Conservation (phyloP, 805 yeast species). For the Yamadazyma olivae region DNA sequence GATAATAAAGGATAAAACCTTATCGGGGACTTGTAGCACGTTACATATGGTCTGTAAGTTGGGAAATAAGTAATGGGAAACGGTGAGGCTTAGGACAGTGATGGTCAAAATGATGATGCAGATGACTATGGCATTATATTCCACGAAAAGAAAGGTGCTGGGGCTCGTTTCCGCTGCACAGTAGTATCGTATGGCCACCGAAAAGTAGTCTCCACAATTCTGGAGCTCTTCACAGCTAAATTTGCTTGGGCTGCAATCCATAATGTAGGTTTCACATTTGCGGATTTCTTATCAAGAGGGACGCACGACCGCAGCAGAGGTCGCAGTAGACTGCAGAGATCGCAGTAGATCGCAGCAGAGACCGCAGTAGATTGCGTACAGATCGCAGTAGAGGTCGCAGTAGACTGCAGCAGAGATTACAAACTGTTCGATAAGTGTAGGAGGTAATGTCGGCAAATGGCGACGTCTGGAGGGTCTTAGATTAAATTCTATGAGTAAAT, state of each 20-base stretch:
- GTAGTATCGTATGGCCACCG: slow-evolving; percentile 25
- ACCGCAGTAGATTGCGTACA: no score
- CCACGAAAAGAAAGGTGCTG: not conserved
- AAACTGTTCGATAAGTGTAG: no score
- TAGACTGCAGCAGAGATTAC: no score
- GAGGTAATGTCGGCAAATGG: no score
- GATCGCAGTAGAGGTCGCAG: no score
- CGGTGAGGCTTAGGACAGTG: slow-evolving; percentile 27
- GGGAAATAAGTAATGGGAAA: slow-evolving; percentile 31
- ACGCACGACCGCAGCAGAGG: no score
- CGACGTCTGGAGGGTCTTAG: no score
- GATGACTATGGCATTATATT: slow-evolving; percentile 10
- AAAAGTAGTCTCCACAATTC: slow-evolving; percentile 16
- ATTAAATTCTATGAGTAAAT: no score
- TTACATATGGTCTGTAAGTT: slow-evolving; percentile 27
- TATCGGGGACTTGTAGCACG: slow-evolving; percentile 20
- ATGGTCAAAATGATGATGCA: slow-evolving; percentile 16
- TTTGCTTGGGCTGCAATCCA: slow-evolving; percentile 1
- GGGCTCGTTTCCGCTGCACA: slow-evolving; percentile 14
- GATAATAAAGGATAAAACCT: slow-evolving; percentile 29
- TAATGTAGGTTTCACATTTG: no score
- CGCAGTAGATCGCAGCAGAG: no score
- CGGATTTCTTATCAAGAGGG: no score
- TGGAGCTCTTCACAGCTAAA: slow-evolving; percentile 10
- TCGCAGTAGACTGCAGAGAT: no score